phyloP scores from a whole-genome alignment of 2,329 filamentous ascomycete genomes.

The Pleomassaria siparia region DNA sequence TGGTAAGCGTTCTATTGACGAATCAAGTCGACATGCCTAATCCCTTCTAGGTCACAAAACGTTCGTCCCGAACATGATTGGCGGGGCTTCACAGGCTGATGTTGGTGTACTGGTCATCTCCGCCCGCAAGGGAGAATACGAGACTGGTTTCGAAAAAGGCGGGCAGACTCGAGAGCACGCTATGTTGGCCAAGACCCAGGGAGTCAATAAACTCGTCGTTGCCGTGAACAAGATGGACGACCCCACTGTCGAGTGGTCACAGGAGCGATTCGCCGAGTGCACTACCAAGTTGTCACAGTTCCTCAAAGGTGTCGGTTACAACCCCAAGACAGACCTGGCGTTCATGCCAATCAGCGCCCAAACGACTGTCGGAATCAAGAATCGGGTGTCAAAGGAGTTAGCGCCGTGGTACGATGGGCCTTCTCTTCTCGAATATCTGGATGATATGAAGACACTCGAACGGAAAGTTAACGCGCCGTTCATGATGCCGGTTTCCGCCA shows the following conservation, averaged over 20 bases:
- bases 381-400: constrained; percentile 74
- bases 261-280: constrained; percentile 91
- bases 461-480: constrained; percentile 97
- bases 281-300: constrained; percentile 84
- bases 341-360: constrained; percentile 98
- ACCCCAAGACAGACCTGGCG: constrained; percentile 86
- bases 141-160: constrained; percentile 95
- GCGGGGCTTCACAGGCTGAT: constrained; percentile 64
- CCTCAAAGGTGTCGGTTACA: constrained; percentile 90
- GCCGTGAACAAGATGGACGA: constrained; percentile 98
- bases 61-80: constrained; percentile 96
- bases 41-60: constrained; percentile 13
- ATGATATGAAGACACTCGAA: constrained; percentile 87
- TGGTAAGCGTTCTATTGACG: constrained; percentile 3
- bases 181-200: constrained; percentile 95
- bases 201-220: constrained; percentile 93
- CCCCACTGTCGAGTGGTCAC: constrained; percentile 90
- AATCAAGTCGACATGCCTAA: neutral
- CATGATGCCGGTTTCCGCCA: constrained; percentile 97
- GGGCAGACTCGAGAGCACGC: constrained; percentile 97
- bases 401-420: constrained; percentile 86
- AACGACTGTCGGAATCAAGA: constrained; percentile 81
- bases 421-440: constrained; percentile 92
- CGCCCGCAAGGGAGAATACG: constrained; percentile 94
- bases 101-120: constrained; percentile 91